Conservation (phyloP, 768 basidiomycete genomes). For the Hygrophorus pudorinus region DNA sequence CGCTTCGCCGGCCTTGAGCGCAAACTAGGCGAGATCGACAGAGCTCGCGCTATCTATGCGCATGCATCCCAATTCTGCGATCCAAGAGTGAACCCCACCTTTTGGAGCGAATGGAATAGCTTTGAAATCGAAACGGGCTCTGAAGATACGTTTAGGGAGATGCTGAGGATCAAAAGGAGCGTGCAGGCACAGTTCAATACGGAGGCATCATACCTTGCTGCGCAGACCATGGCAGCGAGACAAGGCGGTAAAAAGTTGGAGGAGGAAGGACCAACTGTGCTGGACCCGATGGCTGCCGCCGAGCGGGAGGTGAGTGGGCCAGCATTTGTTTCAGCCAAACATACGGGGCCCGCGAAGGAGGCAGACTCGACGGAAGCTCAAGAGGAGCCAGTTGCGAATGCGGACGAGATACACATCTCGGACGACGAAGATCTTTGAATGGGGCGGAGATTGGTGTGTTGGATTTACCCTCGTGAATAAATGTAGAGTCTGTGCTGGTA, state of each 20-base stretch:
- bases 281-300: slow-evolving; percentile 83
- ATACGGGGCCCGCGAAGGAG: slow-evolving; percentile 33
- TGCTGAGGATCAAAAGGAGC: slow-evolving; percentile 92
- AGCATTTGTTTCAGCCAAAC: slow-evolving; percentile 72
- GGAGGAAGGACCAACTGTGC: slow-evolving; percentile 30
- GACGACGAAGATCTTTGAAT: slow-evolving; percentile 52
- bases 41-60: slow-evolving; percentile 92
- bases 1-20: slow-evolving; percentile 94
- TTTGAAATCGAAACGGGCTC: slow-evolving; percentile 99
- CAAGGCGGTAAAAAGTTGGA: slow-evolving; percentile 41
- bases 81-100: slow-evolving; percentile 80
- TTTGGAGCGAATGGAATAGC: slow-evolving; percentile 95
- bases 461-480: neutral
- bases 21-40: slow-evolving; percentile 97
- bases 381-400: slow-evolving; percentile 37
- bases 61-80: slow-evolving; percentile 99
- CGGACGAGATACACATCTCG: slow-evolving; percentile 82
- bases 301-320: slow-evolving; percentile 60
- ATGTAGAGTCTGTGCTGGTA: neutral
- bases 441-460: neutral
- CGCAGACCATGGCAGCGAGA: slow-evolving; percentile 71
- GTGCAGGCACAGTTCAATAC: slow-evolving; percentile 99
- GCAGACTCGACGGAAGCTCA: slow-evolving; percentile 20
- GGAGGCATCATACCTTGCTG: slow-evolving; percentile 86
- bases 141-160: slow-evolving; percentile 95